These are phyloP conservation scores for Biscogniauxia marginata DNA, from an alignment of 2,329 filamentous ascomycete genomes.

Conservation along the genomic window DNA sequence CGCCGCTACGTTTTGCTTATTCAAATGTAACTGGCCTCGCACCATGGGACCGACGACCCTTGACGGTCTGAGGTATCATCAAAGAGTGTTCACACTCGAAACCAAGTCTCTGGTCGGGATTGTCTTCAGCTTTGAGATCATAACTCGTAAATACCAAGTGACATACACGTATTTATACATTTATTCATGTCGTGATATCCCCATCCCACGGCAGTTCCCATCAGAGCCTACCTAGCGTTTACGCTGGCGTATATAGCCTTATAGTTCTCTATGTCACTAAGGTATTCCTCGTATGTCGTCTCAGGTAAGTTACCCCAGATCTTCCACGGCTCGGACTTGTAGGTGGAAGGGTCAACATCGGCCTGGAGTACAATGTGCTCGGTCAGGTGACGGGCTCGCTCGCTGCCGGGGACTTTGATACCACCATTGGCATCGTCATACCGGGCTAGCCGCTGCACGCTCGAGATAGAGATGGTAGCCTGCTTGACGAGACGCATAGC, in stretches of 20 bases:
- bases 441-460: conserved; percentile 52
- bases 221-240: background rate
- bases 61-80: too few relatives aligned
- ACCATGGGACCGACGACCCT: too few relatives aligned
- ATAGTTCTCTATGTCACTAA: conserved; percentile 22
- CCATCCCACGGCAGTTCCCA: background rate
- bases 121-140: background rate
- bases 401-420: conserved; percentile 43
- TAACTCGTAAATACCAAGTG: background rate
- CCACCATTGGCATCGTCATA: conserved; percentile 36
- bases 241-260: conserved; percentile 10
- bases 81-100: too few relatives aligned
- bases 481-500: conserved; percentile 47
- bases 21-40: too few relatives aligned
- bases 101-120: too few relatives aligned
- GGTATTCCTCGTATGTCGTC: conserved; percentile 46
- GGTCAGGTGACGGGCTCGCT: conserved; percentile 51
- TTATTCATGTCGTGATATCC: background rate
- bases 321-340: conserved; percentile 54
- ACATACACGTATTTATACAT: background rate
- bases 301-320: conserved; percentile 63
- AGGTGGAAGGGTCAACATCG: conserved; percentile 44
- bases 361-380: conserved; percentile 66
- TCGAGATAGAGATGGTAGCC: conserved; percentile 60
- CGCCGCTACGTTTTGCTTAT: too few relatives aligned